Percentiles rank a stretch among this genome's conserved stretches.
These are phyloP conservation scores for Fusarium lateritium DNA, from an alignment of 2,329 filamentous ascomycete genomes.

Conservation along the genomic window DNA sequence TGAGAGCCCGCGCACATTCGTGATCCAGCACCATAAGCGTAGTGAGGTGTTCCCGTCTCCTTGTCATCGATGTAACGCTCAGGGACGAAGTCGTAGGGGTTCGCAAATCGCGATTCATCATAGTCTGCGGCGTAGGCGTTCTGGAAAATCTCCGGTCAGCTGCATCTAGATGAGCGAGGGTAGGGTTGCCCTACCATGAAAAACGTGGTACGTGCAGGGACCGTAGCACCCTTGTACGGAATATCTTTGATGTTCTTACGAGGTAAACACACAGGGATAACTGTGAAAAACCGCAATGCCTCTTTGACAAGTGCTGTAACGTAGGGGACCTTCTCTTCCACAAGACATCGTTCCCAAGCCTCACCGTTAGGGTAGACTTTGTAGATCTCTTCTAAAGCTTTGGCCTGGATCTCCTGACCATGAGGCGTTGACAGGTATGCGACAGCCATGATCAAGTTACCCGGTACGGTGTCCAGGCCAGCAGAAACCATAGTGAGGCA, in stretches of 20 bases:
- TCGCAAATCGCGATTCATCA: conserved; percentile 76
- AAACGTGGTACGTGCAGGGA: conserved; percentile 83
- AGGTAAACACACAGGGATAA: conserved; percentile 84
- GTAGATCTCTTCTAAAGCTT: conserved; percentile 78
- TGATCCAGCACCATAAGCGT: conserved; percentile 73
- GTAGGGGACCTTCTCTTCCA: conserved; percentile 83
- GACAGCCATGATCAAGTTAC: conserved; percentile 84
- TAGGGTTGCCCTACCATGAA: conserved; percentile 71
- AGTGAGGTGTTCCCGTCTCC: conserved; percentile 71
- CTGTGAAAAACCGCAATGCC: conserved; percentile 82
- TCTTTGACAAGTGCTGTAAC: conserved; percentile 85
- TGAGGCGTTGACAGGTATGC: conserved; percentile 79
- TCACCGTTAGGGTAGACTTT: conserved; percentile 80
- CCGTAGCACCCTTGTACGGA: conserved; percentile 74
- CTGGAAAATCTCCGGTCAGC: conserved; percentile 50
- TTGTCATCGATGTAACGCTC: conserved; percentile 76
- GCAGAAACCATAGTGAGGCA: conserved; percentile 87
- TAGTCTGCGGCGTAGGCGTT: conserved; percentile 84
- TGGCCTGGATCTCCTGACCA: conserved; percentile 79
- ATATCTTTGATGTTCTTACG: conserved; percentile 81
- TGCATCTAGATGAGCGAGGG: not conserved
- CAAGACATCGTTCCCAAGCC: conserved; percentile 80
- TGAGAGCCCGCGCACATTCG: conserved; percentile 76
- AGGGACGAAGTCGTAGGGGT: conserved; percentile 74
- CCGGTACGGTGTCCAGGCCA: conserved; percentile 85